Conservation (phyloP, 441 rosid genomes). For the Viola pubescens region DNA sequence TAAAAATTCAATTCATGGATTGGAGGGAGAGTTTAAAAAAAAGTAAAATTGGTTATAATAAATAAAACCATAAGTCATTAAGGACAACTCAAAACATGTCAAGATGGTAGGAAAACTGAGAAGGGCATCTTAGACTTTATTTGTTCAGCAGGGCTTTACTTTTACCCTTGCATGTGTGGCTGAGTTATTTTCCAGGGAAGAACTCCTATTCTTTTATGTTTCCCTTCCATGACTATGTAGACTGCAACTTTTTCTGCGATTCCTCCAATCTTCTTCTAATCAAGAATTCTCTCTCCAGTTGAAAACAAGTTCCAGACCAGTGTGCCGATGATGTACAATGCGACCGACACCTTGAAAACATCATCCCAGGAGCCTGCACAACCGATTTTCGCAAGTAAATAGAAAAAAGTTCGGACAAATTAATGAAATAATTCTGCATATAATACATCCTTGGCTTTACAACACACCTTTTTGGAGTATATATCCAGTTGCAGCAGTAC, state of each 20-base stretch:
- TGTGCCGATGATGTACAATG: conserved; percentile 71
- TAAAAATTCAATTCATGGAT: too few relatives aligned
- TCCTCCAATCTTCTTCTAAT: conserved; percentile 31
- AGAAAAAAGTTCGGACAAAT: not conserved
- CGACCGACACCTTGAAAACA: conserved; percentile 89
- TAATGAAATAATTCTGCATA: not conserved
- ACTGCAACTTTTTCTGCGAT: conserved; percentile 6
- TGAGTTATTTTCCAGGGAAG: not conserved
- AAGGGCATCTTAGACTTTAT: conserved; percentile 12
- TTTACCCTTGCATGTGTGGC: not conserved
- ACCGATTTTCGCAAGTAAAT: conserved; percentile 3
- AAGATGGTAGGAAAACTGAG: not conserved
- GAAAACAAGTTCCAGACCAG: conserved; percentile 88
- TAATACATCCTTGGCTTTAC: not conserved
- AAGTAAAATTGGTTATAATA: too few relatives aligned
- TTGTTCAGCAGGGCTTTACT: conserved; percentile 10
- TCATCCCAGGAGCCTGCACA: conserved; percentile 90
- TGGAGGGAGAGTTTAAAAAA: too few relatives aligned
- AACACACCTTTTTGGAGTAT: conserved; percentile 80
- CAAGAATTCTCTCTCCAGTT: conserved; percentile 92
- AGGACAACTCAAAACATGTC: conserved; percentile 15
- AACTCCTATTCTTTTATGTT: not conserved
- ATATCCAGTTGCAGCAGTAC: conserved; percentile 95
- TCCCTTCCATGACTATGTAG: not conserved
- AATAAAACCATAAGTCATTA: not conserved